A percentile compares a stretch with the other conserved stretches of the same genome.
phyloP scores from a whole-genome alignment of 805 yeast genomes.

The Metschnikowia cubensis region DNA sequence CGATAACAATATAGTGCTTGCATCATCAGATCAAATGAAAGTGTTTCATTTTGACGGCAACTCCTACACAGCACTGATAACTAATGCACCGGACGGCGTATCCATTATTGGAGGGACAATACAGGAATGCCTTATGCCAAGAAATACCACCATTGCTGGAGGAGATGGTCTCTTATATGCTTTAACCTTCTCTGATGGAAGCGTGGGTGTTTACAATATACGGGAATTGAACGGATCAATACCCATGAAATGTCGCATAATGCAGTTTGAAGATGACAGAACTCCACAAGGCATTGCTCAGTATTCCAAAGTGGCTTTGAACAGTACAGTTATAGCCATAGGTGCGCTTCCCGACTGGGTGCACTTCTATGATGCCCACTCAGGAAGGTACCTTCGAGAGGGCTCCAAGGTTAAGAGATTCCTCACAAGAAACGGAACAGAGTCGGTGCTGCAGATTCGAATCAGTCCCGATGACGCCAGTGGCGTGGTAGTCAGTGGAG shows the following conservation, averaged over 20 bases:
- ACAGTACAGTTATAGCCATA: constrained; percentile 27
- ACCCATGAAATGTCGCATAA: constrained; percentile 12
- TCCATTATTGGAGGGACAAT: constrained; percentile 15
- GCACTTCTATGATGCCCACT: constrained; percentile 19
- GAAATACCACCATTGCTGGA: constrained; percentile 30
- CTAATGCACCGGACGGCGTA: constrained; percentile 14
- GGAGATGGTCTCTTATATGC: constrained; percentile 40
- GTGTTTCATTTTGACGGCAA: constrained; percentile 21
- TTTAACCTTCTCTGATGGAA: constrained; percentile 37
- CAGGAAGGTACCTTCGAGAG: constrained; percentile 18
- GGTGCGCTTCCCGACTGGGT: constrained; percentile 19
- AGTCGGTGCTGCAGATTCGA: constrained; percentile 16
- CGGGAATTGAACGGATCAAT: constrained; percentile 23
- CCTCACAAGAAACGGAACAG: constrained; percentile 12
- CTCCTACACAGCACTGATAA: constrained; percentile 1
- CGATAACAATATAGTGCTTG: constrained; percentile 26
- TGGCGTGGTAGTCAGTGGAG: constrained; percentile 18
- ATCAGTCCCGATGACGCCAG: constrained; percentile 14
- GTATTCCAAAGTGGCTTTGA: constrained; percentile 30
- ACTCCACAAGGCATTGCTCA: constrained; percentile 22
- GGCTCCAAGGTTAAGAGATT: constrained; percentile 14
- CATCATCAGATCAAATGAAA: constrained; percentile 18
- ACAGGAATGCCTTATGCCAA: constrained; percentile 5
- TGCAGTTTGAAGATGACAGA: constrained; percentile 16
- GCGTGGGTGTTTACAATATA: constrained; percentile 41